Evolutionary conservation across 2,329 filamentous ascomycete genomes (phyloP).

Genomic region (Penicillium sp.): DNA sequence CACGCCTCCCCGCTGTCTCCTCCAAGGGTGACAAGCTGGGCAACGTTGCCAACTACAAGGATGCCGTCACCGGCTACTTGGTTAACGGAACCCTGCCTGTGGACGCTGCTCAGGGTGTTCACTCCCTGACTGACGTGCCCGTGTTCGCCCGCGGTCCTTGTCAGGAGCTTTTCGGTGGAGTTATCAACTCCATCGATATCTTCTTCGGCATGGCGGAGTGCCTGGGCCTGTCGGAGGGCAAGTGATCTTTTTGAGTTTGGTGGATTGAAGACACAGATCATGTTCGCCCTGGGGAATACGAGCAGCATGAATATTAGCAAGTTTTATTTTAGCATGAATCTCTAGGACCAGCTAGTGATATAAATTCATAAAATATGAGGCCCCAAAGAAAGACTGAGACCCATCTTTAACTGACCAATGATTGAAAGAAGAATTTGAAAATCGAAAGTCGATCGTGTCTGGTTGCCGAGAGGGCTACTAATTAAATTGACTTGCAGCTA

Average conservation of each 20-base stretch:
- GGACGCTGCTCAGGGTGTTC: constrained; percentile 68
- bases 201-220: constrained; percentile 48
- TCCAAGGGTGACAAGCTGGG: constrained; percentile 59
- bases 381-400: too few species aligned
- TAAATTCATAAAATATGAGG: neutral
- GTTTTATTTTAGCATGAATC: neutral
- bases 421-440: too few species aligned
- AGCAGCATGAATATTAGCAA: neutral
- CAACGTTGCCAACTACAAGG: constrained; percentile 69
- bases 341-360: neutral
- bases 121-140: constrained; percentile 76
- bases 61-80: constrained; percentile 68
- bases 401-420: too few species aligned
- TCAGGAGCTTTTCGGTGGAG: constrained; percentile 69
- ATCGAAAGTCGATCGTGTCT: too few species aligned
- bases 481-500: too few species aligned
- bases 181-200: constrained; percentile 46
- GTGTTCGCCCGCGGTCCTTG: constrained; percentile 80
- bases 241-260: neutral
- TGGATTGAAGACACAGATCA: neutral
- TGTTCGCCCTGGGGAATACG: neutral
- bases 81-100: constrained; percentile 75
- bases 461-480: too few species aligned
- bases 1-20: constrained; percentile 64
- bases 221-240: constrained; percentile 38